Evolutionary conservation across 768 basidiomycete species (phyloP), one percentile per base, ranked within the genome.

Genomic region (Coprinopsis cinerea): DNA sequence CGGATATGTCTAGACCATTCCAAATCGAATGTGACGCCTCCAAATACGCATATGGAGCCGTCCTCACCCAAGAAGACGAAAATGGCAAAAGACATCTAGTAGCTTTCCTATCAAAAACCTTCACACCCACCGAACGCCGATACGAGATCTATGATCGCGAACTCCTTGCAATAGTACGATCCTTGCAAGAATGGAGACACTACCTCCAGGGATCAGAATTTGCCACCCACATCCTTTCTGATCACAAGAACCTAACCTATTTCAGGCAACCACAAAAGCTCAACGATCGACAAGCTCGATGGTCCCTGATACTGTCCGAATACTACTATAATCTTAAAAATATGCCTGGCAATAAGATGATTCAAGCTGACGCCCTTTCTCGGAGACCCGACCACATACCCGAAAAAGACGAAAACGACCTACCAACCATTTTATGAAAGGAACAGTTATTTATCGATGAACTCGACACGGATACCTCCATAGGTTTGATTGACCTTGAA

Each of bases 321-420:
- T 23, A 52, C 57, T 0, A 55, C 70, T 3, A 11, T n/a, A 0
- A 53, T 61, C 4, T 73, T 62, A 67, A 69, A 64, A 42, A 51
- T 58, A 52, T n/a, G 53, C 53, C 57, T 0, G 62, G 59, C 0
- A 7, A 17, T 1, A 53, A 57, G 18, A 60, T 61, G 50, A 42
- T 52, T 0, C 49, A 56, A 43, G 51, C 55, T 0, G 57, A 63
- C 48, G 43, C 50, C 0, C 46, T 62, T 0, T 62, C 61, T 0
- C n/a, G 55, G 49, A 18, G 56, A 39, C 54, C 57, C 0, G 57
- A 63, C 47, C 52, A 53, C 7, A 23, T 17, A 4, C 49, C 52
- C 2, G 51, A 55, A 40, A 47, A 47, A 18, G 57, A 57, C n/a
- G 34, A 52, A 14, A 52, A 62, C 39, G 55, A 60, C 13, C 34